Evolutionary conservation across 208 protist species (phyloP).

Genomic region (Crithidia acanthocephali): DNA sequence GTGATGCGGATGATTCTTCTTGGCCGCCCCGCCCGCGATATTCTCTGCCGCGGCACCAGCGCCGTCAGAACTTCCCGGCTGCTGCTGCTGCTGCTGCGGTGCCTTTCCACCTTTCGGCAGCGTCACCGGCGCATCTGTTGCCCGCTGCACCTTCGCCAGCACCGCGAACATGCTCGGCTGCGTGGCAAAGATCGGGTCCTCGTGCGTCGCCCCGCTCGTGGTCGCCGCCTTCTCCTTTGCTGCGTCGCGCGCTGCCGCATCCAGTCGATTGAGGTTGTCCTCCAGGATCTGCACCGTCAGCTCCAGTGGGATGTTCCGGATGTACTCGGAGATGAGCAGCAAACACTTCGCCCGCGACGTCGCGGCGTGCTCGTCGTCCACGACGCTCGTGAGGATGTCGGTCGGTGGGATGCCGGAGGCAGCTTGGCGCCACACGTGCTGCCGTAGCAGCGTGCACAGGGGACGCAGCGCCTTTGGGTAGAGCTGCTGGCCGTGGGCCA

Average conservation of each 20-base stretch:
- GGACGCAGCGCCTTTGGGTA: conserved; percentile 46
- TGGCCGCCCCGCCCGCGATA: background rate
- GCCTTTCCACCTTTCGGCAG: conserved; percentile 19
- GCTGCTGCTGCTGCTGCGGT: conserved; percentile 3
- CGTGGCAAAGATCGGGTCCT: conserved; percentile 40
- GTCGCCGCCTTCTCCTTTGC: conserved; percentile 1
- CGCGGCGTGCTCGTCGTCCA: conserved; percentile 21
- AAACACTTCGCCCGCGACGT: conserved; percentile 59
- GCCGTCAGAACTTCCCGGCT: background rate
- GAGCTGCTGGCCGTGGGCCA: conserved; percentile 48
- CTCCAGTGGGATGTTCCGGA: conserved; percentile 85
- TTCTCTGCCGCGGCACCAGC: background rate
- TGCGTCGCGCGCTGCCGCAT: conserved; percentile 24
- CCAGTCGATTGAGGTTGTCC: conserved; percentile 62
- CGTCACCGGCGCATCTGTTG: conserved; percentile 57
- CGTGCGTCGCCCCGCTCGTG: conserved; percentile 15
- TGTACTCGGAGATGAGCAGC: conserved; percentile 83
- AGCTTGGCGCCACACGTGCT: conserved; percentile 68
- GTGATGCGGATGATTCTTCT: conserved; percentile 11
- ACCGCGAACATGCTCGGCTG: conserved; percentile 78
- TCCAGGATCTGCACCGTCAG: conserved; percentile 77
- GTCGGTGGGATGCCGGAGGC: conserved; percentile 66
- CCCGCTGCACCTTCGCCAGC: conserved; percentile 88
- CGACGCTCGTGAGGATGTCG: conserved; percentile 59
- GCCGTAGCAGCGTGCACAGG: conserved; percentile 56